Base-by-base conservation (phyloP, 1,284 basidiomycete genomes). In the Somion occarium region DNA sequence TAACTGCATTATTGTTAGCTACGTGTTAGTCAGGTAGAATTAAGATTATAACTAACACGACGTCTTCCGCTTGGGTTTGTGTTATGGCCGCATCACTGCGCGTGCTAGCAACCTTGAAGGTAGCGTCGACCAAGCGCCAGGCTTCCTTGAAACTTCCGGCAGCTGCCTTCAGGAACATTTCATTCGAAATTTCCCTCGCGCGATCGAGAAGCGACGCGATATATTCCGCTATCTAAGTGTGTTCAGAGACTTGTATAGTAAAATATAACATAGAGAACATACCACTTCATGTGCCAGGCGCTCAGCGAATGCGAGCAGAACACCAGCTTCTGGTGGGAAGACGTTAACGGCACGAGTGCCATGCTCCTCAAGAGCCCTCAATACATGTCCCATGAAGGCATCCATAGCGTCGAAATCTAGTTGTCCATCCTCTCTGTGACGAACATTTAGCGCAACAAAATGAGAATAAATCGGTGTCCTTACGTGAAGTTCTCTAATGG, bases 361-460 rank as follows among this genome's bases (percentile, higher is more conserved):
- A 57, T 98, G 87, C 38, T 85, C 80, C 2, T 72, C 65, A 11
- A 98, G 74, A 3, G 85, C 74, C 3, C 71, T 68, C 1, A 94
- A 64, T 1, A 95, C 74, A 44, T 79, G 77, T 0, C 72, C 71
- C 73, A 98, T 94, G 68, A 95, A 98, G 13, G 73, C 78, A 63
- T 97, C 93, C 96, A 98, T 98, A 0, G 95, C 81, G 19, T 87
- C 88, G 61, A 99, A 98, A 62, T 91, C 83, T 30, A 96, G 75
- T 22, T 71, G 66, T 13, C 73, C 75, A n/a, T 77, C 69, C 41
- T 69, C 55, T 61, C 69, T 76, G 37, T 47, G 53, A 5, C 49
- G 43, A 38, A 46, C 34, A 47, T 44, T n/a, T 49, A 50, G 45
- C 9, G 19, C 26, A 5, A 45, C 9, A 27, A 5, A 24, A 38